Evolutionary conservation across 257 asterid species (phyloP).

Genomic region (Osmanthus fragrans): DNA sequence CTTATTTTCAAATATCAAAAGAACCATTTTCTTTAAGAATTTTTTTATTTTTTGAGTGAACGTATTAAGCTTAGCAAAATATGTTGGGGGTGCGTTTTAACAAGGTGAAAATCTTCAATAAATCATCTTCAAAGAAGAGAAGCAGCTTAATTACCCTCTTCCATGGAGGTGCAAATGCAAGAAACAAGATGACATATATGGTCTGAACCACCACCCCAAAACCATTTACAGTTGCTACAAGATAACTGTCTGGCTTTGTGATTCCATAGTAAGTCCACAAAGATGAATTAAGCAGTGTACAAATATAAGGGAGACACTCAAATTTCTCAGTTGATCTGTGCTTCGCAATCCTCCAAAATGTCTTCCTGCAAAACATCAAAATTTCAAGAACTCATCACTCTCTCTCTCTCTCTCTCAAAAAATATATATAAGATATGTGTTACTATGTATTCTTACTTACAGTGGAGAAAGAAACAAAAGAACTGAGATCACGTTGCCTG

Average conservation of each 20-base stretch:
- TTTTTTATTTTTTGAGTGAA: too few relatives aligned
- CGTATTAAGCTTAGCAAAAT: too few relatives aligned
- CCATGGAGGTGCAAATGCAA: slow-evolving; percentile 41
- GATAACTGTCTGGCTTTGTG: slow-evolving; percentile 59
- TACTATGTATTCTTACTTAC: slow-evolving; percentile 32
- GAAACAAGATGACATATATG: slow-evolving; percentile 46
- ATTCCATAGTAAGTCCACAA: slow-evolving; percentile 72
- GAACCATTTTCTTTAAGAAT: too few relatives aligned
- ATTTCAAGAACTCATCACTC: neutral
- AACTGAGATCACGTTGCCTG: slow-evolving; percentile 73
- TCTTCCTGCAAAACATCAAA: slow-evolving; percentile 39
- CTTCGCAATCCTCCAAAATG: slow-evolving; percentile 63
- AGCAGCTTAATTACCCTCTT: slow-evolving; percentile 35
- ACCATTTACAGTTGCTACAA: slow-evolving; percentile 69
- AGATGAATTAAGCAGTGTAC: slow-evolving; percentile 52
- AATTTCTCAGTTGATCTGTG: slow-evolving; percentile 61
- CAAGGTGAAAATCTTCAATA: too few relatives aligned
- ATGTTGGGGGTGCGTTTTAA: too few relatives aligned
- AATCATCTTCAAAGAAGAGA: neutral
- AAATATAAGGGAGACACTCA: slow-evolving; percentile 63
- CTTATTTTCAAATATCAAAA: too few relatives aligned
- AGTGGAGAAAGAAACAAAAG: slow-evolving; percentile 72
- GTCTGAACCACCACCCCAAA: slow-evolving; percentile 55
- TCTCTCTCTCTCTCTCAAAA: neutral
- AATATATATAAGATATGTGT: neutral